phyloP scores from a whole-genome alignment of 495 filamentous ascomycete genomes.

The Pseudomonodictys pantanalensis region DNA sequence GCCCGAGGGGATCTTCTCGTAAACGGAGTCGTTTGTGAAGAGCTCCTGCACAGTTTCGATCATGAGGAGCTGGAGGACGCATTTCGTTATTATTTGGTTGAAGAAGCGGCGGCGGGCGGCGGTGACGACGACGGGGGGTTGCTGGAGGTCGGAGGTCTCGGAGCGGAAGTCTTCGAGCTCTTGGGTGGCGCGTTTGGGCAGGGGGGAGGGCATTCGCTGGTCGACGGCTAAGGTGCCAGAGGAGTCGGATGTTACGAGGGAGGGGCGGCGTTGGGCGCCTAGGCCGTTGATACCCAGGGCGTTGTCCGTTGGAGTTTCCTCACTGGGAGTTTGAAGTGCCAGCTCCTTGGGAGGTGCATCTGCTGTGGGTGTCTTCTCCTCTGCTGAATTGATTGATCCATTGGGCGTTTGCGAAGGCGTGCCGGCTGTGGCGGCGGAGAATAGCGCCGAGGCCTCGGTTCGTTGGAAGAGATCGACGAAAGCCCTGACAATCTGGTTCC shows the following conservation, averaged over 20 bases:
- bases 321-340: conserved; percentile 31
- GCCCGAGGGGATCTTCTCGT: conserved; percentile 81
- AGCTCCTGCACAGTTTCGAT: conserved; percentile 98
- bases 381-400: conserved; percentile 10
- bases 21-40: conserved; percentile 95
- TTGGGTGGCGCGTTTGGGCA: conserved; percentile 33
- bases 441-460: conserved; percentile 91
- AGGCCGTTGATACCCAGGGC: conserved; percentile 45
- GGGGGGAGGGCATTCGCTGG: conserved; percentile 30
- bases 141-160: conserved; percentile 61
- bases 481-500: conserved; percentile 87
- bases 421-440: conserved; percentile 75
- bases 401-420: conserved; percentile 35
- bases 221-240: conserved; percentile 11
- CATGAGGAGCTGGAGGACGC: conserved; percentile 95
- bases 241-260: conserved; percentile 23
- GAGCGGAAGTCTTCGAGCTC: conserved; percentile 90
- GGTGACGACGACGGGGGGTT: conserved; percentile 87
- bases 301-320: conserved; percentile 32
- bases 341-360: conserved; percentile 31
- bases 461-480: conserved; percentile 94
- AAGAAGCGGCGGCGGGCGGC: conserved; percentile 93
- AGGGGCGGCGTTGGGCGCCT: conserved; percentile 26
- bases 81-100: conserved; percentile 99
- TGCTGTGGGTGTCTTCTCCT: conserved; percentile 27